A percentile compares a stretch with the other conserved stretches of the same genome.
Conservation (phyloP, 306 rosid genomes). For the Quillaja saponaria region DNA sequence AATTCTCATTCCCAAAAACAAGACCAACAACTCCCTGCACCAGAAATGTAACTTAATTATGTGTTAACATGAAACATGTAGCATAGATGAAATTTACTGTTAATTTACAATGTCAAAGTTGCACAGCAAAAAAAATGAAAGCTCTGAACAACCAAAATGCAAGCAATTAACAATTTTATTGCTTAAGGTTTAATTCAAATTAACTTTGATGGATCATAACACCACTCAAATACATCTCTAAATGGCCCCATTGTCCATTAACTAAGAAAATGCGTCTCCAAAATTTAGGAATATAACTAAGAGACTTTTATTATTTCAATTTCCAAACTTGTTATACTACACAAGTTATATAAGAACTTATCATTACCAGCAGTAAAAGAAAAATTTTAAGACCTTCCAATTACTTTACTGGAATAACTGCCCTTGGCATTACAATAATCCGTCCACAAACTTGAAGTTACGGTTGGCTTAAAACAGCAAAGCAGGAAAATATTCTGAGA, state of each 20-base stretch:
- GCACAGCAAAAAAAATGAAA: slow-evolving; percentile 11
- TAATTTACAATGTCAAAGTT: slow-evolving; percentile 6
- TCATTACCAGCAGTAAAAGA: background rate
- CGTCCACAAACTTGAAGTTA: background rate
- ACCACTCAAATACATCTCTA: background rate
- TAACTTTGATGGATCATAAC: no score
- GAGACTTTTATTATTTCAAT: background rate
- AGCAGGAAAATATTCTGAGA: background rate
- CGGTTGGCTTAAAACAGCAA: background rate
- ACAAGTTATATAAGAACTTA: background rate
- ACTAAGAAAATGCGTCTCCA: background rate
- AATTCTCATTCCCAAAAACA: slow-evolving; percentile 83
- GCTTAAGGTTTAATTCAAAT: background rate
- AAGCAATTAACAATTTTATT: background rate
- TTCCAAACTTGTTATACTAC: background rate
- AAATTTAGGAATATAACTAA: background rate
- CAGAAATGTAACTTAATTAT: background rate
- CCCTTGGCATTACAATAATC: slow-evolving; percentile 1
- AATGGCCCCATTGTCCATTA: background rate
- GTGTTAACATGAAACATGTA: background rate
- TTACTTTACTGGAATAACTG: no score
- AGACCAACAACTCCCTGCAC: slow-evolving; percentile 87
- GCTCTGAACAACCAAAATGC: slow-evolving; percentile 8
- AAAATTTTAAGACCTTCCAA: background rate
- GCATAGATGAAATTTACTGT: background rate